A percentile compares a stretch with the other conserved stretches of the same genome.
phyloP scores from a whole-genome alignment of 2,329 filamentous ascomycete genomes.

The Coniella lustricola region DNA sequence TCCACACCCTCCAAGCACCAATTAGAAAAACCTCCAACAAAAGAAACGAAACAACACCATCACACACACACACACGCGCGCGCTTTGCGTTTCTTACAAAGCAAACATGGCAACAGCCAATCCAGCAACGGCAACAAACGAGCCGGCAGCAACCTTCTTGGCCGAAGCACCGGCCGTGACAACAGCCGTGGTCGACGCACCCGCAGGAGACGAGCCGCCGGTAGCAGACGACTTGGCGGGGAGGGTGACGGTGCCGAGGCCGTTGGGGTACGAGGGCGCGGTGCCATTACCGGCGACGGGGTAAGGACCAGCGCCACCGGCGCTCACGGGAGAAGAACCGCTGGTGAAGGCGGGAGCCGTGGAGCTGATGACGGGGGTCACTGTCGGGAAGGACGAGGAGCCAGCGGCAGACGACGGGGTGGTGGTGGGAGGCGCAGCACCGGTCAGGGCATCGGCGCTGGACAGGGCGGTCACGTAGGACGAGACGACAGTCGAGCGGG shows the following conservation, averaged over 20 bases:
- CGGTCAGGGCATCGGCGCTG: background rate
- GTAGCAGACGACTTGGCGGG: constrained; percentile 8
- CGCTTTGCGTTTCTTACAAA: constrained; percentile 1
- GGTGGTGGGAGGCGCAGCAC: constrained; percentile 24
- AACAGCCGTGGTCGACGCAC: constrained; percentile 2
- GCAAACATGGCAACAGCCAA: constrained; percentile 33
- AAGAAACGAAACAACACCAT: too few relatives aligned
- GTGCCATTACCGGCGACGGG: constrained; percentile 14
- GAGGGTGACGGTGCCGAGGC: constrained; percentile 12
- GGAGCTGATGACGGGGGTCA: constrained; percentile 31
- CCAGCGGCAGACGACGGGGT: constrained; percentile 28
- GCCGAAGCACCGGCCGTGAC: constrained; percentile 21
- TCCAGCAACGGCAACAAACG: constrained; percentile 32
- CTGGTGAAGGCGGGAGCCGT: background rate
- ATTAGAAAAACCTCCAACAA: too few relatives aligned
- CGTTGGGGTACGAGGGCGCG: background rate
- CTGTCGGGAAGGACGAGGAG: constrained; percentile 31
- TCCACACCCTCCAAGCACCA: too few relatives aligned
- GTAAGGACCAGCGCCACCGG: constrained; percentile 20
- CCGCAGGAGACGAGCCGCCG: constrained; percentile 19
- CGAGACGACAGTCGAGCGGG: constrained; percentile 24
- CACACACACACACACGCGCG: too few relatives aligned
- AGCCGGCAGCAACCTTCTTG: constrained; percentile 30
- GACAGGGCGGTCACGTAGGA: constrained; percentile 42
- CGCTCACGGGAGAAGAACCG: constrained; percentile 20